A percentile compares a stretch with the other conserved stretches of the same genome.
Evolutionary conservation across 768 basidiomycete species (phyloP).

Genomic region (Phaeotremella skinneri): DNA sequence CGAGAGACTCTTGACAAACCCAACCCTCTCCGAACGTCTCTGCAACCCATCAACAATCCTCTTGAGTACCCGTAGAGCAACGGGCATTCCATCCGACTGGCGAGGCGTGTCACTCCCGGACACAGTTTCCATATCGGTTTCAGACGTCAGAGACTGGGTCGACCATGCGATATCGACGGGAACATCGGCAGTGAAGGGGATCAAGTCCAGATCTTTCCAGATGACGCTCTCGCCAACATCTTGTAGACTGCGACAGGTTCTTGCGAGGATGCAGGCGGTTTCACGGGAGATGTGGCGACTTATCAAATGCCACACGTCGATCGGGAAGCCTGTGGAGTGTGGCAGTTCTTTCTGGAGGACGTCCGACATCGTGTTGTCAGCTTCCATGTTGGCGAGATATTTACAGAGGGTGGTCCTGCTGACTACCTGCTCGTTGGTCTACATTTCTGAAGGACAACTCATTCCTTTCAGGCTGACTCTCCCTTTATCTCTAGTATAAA

Average conservation of each 20-base stretch:
- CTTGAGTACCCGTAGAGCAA: background rate
- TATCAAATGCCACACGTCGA: background rate
- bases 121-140: background rate
- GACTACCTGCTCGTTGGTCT: no score
- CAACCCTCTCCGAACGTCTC: background rate
- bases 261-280: background rate
- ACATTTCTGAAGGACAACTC: no score
- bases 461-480: no score
- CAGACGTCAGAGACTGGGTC: background rate
- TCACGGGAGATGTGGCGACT: background rate
- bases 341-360: no score
- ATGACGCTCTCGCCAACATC: background rate
- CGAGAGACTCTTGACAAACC: background rate
- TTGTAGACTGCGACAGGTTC: background rate
- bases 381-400: no score
- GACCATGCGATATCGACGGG: background rate
- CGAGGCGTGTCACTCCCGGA: background rate
- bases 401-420: no score
- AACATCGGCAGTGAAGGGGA: background rate
- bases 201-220: background rate
- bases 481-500: no score
- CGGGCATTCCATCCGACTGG: background rate
- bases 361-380: no score
- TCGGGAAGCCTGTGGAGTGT: no score
- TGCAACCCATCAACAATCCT: background rate